Evolutionary conservation across 345 rosid genomes (phyloP), one percentile per base, ranked within the genome.

Genomic region (Aurinia saxatilis): DNA sequence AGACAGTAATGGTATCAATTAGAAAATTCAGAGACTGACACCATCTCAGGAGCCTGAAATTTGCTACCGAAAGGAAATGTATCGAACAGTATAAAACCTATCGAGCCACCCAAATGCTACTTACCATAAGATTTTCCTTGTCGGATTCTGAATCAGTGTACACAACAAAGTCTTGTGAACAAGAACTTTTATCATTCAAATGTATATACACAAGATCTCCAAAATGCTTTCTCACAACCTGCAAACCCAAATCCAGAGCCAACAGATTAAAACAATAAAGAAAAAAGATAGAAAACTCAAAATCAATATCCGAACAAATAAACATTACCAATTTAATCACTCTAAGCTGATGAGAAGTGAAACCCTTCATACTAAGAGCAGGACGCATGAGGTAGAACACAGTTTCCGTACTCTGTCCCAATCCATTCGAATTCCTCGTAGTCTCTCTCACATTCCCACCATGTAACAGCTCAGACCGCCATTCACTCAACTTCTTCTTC

Each of bases 291-390:
- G 19, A 38, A 47, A 19, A 38, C 13, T 23, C 21, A 23, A 44
- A 35, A 57, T 53, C 6, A 52, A 11, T 45, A 12, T 34, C 12
- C 14, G 25, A 60, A 46, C 16, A 58, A 15, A 55, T 60, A n/a
- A 50, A 29, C 12, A 56, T 52, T 57, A 87, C 99, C 92, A 74
- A 73, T 60, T 65, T 80, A 70, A 90, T 87, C 59, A 93, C 73
- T 80, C 64, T 78, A 27, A 84, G 90, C 78, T 90, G 96, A 78
- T 85, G 96, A 62, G 84, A 68, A 49, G 95, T 84, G 71, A 89
- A 85, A 19, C 90, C 91, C 61, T 48, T 54, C 52, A 93, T 74
- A 72, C 75, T 49, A 56, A 90, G 75, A 53, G 97, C 87, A 0
- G 99, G 96, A 57, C 84, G 90, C 80, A 75, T 63, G 66, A 78